Percentiles rank a stretch among this genome's conserved stretches.
Evolutionary conservation across 2,329 filamentous ascomycete genomes (phyloP).

Genomic region (Fusarium pininemorale): DNA sequence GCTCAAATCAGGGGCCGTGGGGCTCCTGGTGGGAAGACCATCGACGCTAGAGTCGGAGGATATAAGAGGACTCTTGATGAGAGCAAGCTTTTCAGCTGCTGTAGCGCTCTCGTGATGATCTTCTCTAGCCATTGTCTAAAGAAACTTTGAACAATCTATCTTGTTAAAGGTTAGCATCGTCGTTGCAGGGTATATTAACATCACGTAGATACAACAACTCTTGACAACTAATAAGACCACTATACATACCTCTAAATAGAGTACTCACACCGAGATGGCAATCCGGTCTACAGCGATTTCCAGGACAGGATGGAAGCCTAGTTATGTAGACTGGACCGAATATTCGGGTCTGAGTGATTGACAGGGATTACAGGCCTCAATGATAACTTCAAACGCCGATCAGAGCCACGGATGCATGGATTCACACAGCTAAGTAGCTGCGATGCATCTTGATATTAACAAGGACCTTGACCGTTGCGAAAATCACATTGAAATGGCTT

Average conservation of each 20-base stretch:
- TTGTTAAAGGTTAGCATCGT: neutral
- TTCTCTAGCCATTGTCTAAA: constrained; percentile 30
- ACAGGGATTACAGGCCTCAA: neutral
- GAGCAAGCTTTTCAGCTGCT: constrained; percentile 41
- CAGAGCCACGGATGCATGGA: neutral
- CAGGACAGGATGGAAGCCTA: neutral
- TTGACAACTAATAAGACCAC: neutral
- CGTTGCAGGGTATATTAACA: neutral
- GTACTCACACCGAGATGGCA: neutral
- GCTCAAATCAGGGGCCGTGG: constrained; percentile 27
- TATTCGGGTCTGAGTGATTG: neutral
- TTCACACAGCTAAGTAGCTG: neutral
- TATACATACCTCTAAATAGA: neutral
- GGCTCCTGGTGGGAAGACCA: neutral
- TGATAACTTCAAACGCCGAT: neutral
- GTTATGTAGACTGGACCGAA: neutral
- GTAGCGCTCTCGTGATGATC: neutral
- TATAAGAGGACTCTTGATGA: constrained; percentile 47
- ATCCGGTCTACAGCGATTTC: neutral
- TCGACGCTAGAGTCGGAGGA: constrained; percentile 21
- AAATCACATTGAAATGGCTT: neutral
- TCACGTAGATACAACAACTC: neutral
- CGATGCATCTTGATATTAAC: neutral
- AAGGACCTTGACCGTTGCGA: neutral
- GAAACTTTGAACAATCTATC: neutral